Percentiles rank a stretch among this genome's conserved stretches.
Evolutionary conservation across 768 basidiomycete species (phyloP).

Genomic region (Basidioascus undulatus): DNA sequence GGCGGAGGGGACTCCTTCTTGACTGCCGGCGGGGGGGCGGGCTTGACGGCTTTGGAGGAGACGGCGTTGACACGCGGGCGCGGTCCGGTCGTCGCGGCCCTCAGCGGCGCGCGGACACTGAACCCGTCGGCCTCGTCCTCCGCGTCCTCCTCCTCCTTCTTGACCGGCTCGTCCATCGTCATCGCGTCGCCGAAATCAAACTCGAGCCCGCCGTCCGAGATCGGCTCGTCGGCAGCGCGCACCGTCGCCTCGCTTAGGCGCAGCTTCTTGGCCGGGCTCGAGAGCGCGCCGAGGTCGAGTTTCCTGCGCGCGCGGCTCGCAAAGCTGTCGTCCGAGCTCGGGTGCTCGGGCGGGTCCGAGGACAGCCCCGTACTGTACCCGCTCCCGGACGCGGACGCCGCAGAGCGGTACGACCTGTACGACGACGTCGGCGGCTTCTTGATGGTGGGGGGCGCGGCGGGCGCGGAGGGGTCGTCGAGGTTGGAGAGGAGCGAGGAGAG

Average conservation of each 20-base stretch:
- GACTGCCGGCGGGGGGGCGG: neutral
- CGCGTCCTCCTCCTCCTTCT: constrained; percentile 9
- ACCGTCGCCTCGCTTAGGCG: too few species aligned
- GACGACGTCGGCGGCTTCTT: too few species aligned
- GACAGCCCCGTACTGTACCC: constrained; percentile 1
- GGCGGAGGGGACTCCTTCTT: constrained; percentile 12
- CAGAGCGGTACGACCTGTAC: too few species aligned
- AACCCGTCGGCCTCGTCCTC: constrained; percentile 13
- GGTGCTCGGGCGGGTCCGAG: neutral
- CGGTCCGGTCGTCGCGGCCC: constrained; percentile 9
- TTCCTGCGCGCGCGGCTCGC: too few species aligned
- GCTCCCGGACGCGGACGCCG: constrained; percentile 1
- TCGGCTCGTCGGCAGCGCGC: too few species aligned
- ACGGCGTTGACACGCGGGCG: constrained; percentile 13
- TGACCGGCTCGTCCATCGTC: constrained; percentile 11
- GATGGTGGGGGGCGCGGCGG: constrained; percentile 11
- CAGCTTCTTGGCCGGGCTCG: too few species aligned
- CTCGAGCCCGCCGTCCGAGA: constrained; percentile 1
- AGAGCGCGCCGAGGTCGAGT: constrained; percentile 4
- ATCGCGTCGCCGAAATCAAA: constrained; percentile 10
- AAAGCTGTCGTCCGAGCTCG: too few species aligned
- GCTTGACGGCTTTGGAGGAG: constrained; percentile 4
- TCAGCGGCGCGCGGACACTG: constrained; percentile 9
- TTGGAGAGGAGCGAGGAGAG: constrained; percentile 56
- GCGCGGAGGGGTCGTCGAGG: constrained; percentile 31